Evolutionary conservation across 305 asterid genomes (phyloP), one percentile per base, ranked within the genome.

Genomic region (Vinca major): DNA sequence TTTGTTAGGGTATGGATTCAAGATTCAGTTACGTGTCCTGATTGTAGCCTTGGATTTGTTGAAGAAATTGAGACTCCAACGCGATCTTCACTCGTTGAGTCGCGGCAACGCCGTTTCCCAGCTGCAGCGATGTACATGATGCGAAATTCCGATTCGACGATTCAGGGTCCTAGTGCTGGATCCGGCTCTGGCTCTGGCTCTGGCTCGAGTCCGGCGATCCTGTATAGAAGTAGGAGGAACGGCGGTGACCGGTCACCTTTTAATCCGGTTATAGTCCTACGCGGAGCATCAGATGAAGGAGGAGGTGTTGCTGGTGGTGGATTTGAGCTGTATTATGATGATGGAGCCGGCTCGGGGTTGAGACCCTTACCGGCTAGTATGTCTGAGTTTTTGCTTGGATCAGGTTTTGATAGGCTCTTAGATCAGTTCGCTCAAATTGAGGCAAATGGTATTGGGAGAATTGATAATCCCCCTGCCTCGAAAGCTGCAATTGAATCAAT

Each of bases 331-430:
- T 92, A 80, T 74, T 88, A 92, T 26, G 98, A 92, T 62, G 97
- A 90, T 58, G 96, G 95, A 12, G 78, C 95, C 1, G 98, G 97
- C 56, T 89, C 95, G 71, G 97, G 96, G 33, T 52, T 92, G 65
- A 79, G 95, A 17, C 96, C 96, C 0, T 75, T 92, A 36, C 97
- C 98, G 0, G 77, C 91, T 0, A 86, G 77, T 7, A 88, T 92
- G 97, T 88, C 95, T 14, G 98, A 92, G 78, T 92, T 92, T 75
- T 67, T 92, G 10, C 80, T 90, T 0, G 98, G 98, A 54, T 89
- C 97, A 26, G 98, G 97, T 55, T 92, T 92, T 37, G 98, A 92
- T 50, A 72, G 98, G 81, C 77, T 92, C 67, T 71, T 89, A 77
- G 91, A 86, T 78, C 98, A 92, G 74, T 74, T 92, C 63, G 75